Base-by-base conservation (phyloP, 768 basidiomycete genomes). In the Leccinellum rugosiceps region DNA sequence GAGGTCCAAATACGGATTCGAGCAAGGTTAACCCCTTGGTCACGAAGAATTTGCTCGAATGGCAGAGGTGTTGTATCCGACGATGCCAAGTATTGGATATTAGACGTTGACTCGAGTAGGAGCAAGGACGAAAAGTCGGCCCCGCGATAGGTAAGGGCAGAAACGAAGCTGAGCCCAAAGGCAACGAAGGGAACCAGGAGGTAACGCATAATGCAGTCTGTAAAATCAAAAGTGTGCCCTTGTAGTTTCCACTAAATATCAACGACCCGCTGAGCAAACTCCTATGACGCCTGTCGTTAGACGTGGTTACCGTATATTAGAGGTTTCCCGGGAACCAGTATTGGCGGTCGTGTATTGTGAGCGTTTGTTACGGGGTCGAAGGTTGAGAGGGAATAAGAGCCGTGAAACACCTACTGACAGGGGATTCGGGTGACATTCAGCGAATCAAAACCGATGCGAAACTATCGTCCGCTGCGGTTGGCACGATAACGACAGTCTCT, bases 71-170 rank as follows among this genome's bases (percentile, higher is more conserved):
- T 1, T 38, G 60, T 10, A 6, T 8, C n/a, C 1, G 47, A 25
- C 1, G 51, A 53, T 38, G 28, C 6, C 6, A 31, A 13, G 21
- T 55, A 55, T 47, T 23, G 35, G 30, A 51, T 6, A 23, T 56
- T 11, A 13, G 44, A 14, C 5, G 55, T 52, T 11, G 55, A 55
- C 56, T 64, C 63, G 10, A 62, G n/a, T 7, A 58, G 49, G 48
- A 58, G 59, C 46, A 65, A 49, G 13, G 56, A 58, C 3, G 63
- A 64, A 53, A 65, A 61, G 31, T 64, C 63, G 38, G 55, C 63
- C 3, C 58, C 62, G 38, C 6, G 35, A 14, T 61, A 57, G 4
- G 0, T 45, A 46, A 56, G 52, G 1, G 63, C 52, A 45, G 63
- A 53, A 30, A 56, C 52, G 17, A 65, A 34, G 43, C 47, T 30